Evolutionary conservation across 2,329 filamentous ascomycete species (phyloP), one percentile per base, ranked within the genome.

Genomic region (Pseudogymnoascus sp.): DNA sequence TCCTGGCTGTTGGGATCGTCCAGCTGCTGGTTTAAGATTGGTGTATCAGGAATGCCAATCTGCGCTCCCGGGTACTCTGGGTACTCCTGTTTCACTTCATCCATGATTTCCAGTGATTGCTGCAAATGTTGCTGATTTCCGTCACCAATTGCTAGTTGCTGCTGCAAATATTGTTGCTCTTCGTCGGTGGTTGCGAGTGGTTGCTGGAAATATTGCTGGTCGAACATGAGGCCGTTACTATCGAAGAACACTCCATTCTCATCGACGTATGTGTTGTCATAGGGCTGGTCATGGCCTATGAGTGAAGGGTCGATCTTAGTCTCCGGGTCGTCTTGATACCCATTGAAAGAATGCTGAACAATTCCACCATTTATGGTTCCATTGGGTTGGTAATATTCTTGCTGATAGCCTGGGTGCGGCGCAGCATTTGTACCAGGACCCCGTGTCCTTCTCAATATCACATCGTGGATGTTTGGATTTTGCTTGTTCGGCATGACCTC

Each of bases 391-490:
- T 68, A 68, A 28, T 63, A 64, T 7, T 60, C 33, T 37, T 40
- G 33, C 33, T n/a, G 71, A 72, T 62, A 78, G 75, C 41, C 72
- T 72, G 14, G 77, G 73, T 35, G 75, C 75, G 46, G 56, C 50
- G 65, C 50, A 6, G 4, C 66, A 31, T 72, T 69, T 53, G 70
- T 68, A 14, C 69, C 67, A n/a, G 72, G 71, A 14, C 68, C 68
- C 11, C 69, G 73, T 26, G 75, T 74, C 62, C 74, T 78, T 63
- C 73, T 77, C 70, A 81, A 75, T 31, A 76, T 73, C 50, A 81
- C 70, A 61, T 81, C 78, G 65, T 80, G 76, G 10, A 76, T 65
- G 16, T 65, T 65, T 1, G 56, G 24, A 14, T 66, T 64, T n/a
- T 59, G 64, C 19, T 62, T 63, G 60, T 72, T 68, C 14, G 41